phyloP scores from a whole-genome alignment of 495 filamentous ascomycete species.

The Penicillium taxi region DNA sequence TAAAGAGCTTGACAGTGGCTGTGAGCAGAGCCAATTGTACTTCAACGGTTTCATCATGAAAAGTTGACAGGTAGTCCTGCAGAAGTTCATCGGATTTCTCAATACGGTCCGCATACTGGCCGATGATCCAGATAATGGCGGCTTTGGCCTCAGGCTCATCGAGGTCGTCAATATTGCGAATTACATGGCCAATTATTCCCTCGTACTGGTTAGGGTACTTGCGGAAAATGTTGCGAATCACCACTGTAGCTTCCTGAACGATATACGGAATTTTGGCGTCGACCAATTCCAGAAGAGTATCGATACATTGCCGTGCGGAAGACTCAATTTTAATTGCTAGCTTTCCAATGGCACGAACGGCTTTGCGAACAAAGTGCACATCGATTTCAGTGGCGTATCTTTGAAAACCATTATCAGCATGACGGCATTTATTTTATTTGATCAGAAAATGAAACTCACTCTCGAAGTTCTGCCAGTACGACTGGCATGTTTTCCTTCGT shows the following conservation, averaged over 20 bases:
- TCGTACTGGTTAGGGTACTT: conserved; percentile 99
- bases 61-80: conserved; percentile 90
- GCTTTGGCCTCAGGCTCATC: conserved; percentile 99
- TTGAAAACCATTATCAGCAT: conserved; percentile 4
- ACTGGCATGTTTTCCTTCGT: conserved; percentile 94
- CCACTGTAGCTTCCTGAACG: conserved; percentile 98
- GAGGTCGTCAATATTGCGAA: conserved; percentile 91
- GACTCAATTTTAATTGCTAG: conserved; percentile 98
- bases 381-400: conserved; percentile 96
- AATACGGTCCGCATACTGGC: conserved; percentile 93
- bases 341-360: conserved; percentile 95
- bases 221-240: conserved; percentile 97
- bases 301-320: conserved; percentile 82
- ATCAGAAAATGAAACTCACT: conserved; percentile 45
- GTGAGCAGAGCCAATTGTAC: conserved; percentile 93
- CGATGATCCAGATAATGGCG: conserved; percentile 99
- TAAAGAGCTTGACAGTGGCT: conserved; percentile 96
- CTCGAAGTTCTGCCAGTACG: conserved; percentile 86
- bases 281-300: conserved; percentile 85
- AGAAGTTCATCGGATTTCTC: conserved; percentile 90
- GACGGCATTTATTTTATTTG: no score
- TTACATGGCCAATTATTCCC: conserved; percentile 89
- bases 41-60: conserved; percentile 88
- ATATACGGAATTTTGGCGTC: conserved; percentile 99
- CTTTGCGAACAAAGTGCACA: conserved; percentile 96